Base-by-base conservation (phyloP, 176 grass and related monocot species). In the Musa beccarii region DNA sequence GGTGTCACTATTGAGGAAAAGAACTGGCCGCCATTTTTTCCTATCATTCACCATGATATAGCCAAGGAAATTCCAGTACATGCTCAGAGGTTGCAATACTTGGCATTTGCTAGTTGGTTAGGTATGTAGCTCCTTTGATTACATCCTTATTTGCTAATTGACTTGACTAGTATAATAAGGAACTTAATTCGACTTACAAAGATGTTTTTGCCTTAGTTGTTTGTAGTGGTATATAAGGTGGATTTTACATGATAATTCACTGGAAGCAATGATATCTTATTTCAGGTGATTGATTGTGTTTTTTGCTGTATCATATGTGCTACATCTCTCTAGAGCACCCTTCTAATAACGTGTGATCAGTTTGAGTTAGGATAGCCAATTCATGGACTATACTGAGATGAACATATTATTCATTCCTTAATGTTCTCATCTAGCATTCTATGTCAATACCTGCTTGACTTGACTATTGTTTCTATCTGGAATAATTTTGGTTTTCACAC, bases 41-140 rank as follows among this genome's bases (percentile, higher is more conserved):
- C 92, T 9, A 70, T 96, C 61, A 92, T 96, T 78, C 89, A 96
- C 84, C 89, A 96, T 82, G 89, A 96, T 59, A 88, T 96, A 80
- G 59, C 81, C 26, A 86, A 56, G 14, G 92, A 92, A 84, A 96
- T 96, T 83, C 92, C 89, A 65, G 83, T 92, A 50, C 87, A 89
- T 80, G 87, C 83, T 73, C 87, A 92, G 52, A 89, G 85, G 54
- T 63, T 92, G 73, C 92, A 92, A 69, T 92, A 96, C 20, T 53
- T 84, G 19, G 85, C 89, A 76, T 96, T 96, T 92, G 85, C 87
- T 73, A 92, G 83, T 77, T 96, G 87, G 92, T 64, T 96, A 80
- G 92, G 92, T 92, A 89, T 75, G 67, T 83, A 10, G 43, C 51
- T 73, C n/a, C 21, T 76, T 62, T 22, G 11, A 22, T 76, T 8